Conservation (phyloP, 768 basidiomycete genomes). For the Holtermannia corniformis region DNA sequence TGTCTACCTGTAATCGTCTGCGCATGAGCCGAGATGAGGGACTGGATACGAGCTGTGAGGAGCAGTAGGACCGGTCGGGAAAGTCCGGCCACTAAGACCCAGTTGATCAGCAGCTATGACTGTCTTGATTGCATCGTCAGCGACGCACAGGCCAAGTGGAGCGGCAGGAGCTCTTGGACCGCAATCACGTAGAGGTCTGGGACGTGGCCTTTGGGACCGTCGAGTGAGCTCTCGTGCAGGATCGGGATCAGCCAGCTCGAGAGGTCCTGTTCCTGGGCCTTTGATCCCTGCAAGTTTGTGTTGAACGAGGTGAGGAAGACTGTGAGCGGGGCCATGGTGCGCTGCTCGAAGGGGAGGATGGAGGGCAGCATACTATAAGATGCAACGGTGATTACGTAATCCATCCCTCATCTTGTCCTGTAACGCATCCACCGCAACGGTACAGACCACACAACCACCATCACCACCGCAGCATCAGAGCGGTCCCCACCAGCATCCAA, state of each 20-base stretch:
- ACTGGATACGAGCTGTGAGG: constrained; percentile 58
- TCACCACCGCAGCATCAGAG: neutral
- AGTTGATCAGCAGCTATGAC: neutral
- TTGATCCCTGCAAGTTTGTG: constrained; percentile 69
- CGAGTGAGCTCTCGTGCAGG: constrained; percentile 49
- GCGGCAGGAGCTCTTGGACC: constrained; percentile 84
- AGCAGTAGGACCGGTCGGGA: constrained; percentile 61
- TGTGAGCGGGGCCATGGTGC: constrained; percentile 13
- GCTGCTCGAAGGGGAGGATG: too few relatives aligned
- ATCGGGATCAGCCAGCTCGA: constrained; percentile 82
- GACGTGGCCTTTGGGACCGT: constrained; percentile 48
- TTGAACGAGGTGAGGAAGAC: constrained; percentile 57
- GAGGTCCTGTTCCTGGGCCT: constrained; percentile 54
- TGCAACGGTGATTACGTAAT: too few relatives aligned
- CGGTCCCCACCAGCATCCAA: too few relatives aligned
- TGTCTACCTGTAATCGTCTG: constrained; percentile 46
- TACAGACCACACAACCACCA: too few relatives aligned
- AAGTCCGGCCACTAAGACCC: constrained; percentile 67
- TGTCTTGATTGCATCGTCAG: too few relatives aligned
- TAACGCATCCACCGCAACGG: too few relatives aligned
- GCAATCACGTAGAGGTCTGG: constrained; percentile 55
- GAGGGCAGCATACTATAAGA: too few relatives aligned
- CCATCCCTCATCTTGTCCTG: too few relatives aligned
- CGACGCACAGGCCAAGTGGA: constrained; percentile 71
- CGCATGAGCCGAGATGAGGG: constrained; percentile 32